Evolutionary conservation across 2,329 filamentous ascomycete species (phyloP).

Genomic region (Ceratocystiopsis sp.): DNA sequence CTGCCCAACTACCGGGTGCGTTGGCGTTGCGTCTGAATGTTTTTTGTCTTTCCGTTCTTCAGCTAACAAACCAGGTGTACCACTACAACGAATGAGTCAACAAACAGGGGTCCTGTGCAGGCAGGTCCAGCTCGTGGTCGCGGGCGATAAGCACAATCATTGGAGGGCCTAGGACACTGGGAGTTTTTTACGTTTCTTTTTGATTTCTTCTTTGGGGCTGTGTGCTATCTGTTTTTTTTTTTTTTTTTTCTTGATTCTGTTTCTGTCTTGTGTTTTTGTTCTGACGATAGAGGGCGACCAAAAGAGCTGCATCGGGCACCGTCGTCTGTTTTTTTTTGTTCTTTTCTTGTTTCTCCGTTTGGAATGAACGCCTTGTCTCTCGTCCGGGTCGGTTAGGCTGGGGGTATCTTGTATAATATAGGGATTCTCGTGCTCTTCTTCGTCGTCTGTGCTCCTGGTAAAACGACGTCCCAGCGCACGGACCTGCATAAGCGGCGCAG

Average conservation of each 20-base stretch:
- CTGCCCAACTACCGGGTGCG: slow-evolving; percentile 91
- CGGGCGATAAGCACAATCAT: not conserved
- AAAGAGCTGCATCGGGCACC: no score
- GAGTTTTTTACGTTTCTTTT: slow-evolving; percentile 1
- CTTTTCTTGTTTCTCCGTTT: no score
- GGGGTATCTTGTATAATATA: no score
- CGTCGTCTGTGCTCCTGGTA: no score
- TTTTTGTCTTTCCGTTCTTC: not conserved
- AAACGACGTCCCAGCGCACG: no score
- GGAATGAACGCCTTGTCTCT: no score
- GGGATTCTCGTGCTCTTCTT: no score
- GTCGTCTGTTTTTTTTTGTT: no score
- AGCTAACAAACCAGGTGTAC: slow-evolving; percentile 43
- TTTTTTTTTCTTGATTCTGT: not conserved
- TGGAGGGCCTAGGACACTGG: not conserved
- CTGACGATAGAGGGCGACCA: no score
- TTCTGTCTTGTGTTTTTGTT: not conserved
- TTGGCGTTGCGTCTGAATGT: not conserved
- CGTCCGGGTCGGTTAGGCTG: no score
- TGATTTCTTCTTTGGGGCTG: not conserved
- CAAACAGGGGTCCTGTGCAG: not conserved
- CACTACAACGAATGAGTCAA: slow-evolving; percentile 63
- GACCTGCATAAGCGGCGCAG: no score
- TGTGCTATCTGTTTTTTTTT: not conserved
- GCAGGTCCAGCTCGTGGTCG: not conserved